phyloP scores from a whole-genome alignment of 1,139 yeast genomes.

The Blastobotrys serpentis region DNA sequence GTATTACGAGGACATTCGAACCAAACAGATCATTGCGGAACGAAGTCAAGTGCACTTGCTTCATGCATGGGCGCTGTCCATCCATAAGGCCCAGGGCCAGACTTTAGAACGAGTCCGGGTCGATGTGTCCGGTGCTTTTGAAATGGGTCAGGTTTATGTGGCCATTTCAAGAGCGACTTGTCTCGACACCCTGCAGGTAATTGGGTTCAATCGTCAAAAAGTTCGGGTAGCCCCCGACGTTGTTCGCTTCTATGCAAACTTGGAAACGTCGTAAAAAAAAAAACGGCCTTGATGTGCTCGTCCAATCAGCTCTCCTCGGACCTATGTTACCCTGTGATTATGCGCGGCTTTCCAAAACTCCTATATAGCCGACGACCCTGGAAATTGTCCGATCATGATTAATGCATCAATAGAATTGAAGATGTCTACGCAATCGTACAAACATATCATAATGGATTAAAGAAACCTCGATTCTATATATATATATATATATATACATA shows the following conservation, averaged over 20 bases:
- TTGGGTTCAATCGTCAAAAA: constrained; percentile 62
- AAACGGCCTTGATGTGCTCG: neutral
- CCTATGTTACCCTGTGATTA: neutral
- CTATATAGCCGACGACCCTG: neutral
- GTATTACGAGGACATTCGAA: neutral
- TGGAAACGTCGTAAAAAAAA: constrained; percentile 26
- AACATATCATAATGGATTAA: too few species aligned
- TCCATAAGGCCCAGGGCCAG: constrained; percentile 92
- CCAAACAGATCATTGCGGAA: constrained; percentile 26
- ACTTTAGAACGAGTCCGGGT: constrained; percentile 76
- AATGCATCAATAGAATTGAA: too few species aligned
- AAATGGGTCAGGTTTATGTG: constrained; percentile 85
- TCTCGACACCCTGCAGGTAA: constrained; percentile 67
- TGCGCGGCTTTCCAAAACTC: neutral
- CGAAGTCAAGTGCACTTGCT: constrained; percentile 71
- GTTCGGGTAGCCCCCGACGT: constrained; percentile 70
- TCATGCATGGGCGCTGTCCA: constrained; percentile 85
- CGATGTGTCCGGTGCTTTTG: constrained; percentile 68
- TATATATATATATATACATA: too few species aligned
- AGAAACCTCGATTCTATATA: too few species aligned
- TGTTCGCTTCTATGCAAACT: constrained; percentile 56
- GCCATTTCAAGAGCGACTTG: constrained; percentile 88
- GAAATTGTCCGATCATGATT: too few species aligned
- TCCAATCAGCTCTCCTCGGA: neutral
- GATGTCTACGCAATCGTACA: too few species aligned